These are phyloP conservation scores for Penicillium sp. DNA, from an alignment of 2,329 filamentous ascomycete species.

Conservation along the genomic window DNA sequence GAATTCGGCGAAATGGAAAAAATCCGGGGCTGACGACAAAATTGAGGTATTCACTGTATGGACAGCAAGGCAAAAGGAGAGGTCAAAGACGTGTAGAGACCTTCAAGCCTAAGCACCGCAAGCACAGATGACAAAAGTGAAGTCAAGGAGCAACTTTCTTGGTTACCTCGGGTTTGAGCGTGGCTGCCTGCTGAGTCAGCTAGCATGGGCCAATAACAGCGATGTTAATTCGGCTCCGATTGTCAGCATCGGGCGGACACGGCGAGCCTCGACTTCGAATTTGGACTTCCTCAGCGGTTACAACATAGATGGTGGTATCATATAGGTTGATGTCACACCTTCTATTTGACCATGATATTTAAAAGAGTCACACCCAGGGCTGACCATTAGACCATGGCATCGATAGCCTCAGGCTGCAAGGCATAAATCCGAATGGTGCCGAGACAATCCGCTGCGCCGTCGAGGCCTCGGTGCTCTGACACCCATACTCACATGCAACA, in stretches of 20 bases:
- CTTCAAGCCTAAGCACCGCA: conserved; percentile 11
- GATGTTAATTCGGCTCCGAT: conserved; percentile 22
- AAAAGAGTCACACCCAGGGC: not conserved
- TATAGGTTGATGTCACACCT: no score
- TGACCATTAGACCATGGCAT: not conserved
- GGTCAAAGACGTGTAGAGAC: conserved; percentile 21
- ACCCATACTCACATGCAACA: conserved; percentile 1
- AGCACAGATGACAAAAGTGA: conserved; percentile 21
- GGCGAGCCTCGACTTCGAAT: conserved; percentile 13
- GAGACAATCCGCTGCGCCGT: conserved; percentile 4
- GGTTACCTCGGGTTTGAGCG: conserved; percentile 37
- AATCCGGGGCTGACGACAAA: conserved; percentile 9
- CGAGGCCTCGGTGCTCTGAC: conserved; percentile 7
- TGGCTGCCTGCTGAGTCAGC: conserved; percentile 32
- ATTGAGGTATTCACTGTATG: conserved; percentile 2
- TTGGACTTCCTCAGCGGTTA: not conserved
- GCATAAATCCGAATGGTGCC: conserved; percentile 13
- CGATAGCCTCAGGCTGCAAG: conserved; percentile 12
- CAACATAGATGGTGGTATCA: not conserved
- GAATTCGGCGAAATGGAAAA: conserved; percentile 12
- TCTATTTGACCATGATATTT: not conserved
- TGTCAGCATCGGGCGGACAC: conserved; percentile 39
- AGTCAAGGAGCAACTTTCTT: conserved; percentile 26
- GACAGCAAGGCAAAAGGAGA: conserved; percentile 7
- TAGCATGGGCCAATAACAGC: conserved; percentile 25